phyloP scores from a whole-genome alignment of 768 basidiomycete species.

The Suillus hirtellus region DNA sequence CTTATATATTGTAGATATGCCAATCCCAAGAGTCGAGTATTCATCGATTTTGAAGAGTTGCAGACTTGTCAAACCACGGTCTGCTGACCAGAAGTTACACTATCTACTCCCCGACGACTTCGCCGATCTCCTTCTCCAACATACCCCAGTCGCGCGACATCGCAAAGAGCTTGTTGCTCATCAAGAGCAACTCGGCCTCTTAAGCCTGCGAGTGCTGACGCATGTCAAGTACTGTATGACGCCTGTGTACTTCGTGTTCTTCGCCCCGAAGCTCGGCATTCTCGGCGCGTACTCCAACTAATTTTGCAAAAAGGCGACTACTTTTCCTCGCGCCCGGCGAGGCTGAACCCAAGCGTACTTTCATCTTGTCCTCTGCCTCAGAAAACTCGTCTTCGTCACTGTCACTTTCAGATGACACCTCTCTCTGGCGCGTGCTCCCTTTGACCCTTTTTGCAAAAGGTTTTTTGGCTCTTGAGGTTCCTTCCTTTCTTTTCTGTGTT shows the following conservation, averaged over 20 bases:
- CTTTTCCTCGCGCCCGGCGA: not conserved
- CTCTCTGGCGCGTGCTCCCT: not conserved
- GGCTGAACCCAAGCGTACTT: not conserved
- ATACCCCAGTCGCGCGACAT: no score
- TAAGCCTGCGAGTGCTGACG: no score
- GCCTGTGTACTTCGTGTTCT: no score
- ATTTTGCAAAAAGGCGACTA: not conserved
- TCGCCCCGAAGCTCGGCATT: no score
- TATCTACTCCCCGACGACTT: no score
- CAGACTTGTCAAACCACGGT: not conserved
- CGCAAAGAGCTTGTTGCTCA: no score
- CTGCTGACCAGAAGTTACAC: not conserved
- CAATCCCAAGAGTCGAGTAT: no score
- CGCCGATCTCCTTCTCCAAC: no score
- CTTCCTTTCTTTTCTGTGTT: conserved; percentile 5
- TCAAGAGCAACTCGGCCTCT: no score
- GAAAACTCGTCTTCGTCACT: conserved; percentile 18
- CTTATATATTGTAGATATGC: no score
- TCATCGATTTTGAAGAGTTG: not conserved
- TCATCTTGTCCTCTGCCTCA: not conserved
- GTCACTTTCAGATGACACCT: conserved; percentile 5
- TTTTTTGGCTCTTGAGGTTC: not conserved
- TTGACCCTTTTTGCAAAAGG: not conserved
- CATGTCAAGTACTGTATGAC: no score
- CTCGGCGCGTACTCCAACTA: no score